These are phyloP conservation scores for Erigeron philadelphicus DNA, from an alignment of 140 eudicot species.

Conservation along the genomic window DNA sequence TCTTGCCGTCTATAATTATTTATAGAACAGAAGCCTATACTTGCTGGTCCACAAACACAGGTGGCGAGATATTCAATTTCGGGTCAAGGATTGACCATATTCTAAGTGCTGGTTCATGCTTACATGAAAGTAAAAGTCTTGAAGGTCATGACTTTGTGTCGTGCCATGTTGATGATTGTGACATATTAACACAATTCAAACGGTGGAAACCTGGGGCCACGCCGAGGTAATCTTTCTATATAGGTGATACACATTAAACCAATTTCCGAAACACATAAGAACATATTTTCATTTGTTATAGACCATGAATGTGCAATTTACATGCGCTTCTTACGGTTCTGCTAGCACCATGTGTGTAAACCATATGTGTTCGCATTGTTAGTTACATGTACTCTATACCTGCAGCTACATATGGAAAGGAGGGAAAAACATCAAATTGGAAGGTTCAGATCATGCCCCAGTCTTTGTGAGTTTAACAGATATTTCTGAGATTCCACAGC, in stretches of 20 bases:
- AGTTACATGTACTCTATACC: constrained; percentile 8
- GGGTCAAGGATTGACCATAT: constrained; percentile 96
- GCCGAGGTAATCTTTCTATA: constrained; percentile 47
- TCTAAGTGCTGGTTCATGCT: constrained; percentile 66
- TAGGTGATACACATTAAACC: background rate
- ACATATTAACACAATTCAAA: constrained; percentile 70
- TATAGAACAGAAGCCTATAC: constrained; percentile 86
- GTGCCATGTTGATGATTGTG: constrained; percentile 86
- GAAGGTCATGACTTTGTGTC: constrained; percentile 59
- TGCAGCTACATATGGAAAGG: constrained; percentile 63
- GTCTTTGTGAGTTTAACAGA: constrained; percentile 55
- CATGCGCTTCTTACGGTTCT: background rate
- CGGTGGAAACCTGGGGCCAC: constrained; percentile 77
- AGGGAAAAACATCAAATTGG: constrained; percentile 55
- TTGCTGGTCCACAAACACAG: constrained; percentile 81
- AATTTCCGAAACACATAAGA: constrained; percentile 4
- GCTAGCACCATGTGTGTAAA: background rate
- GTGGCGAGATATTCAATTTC: constrained; percentile 82
- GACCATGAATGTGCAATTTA: background rate
- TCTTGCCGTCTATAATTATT: constrained; percentile 1
- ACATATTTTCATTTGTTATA: background rate
- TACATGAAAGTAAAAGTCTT: constrained; percentile 46
- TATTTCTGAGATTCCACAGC: constrained; percentile 43
- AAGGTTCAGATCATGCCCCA: constrained; percentile 97
- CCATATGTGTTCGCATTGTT: constrained; percentile 4